phyloP scores from a whole-genome alignment of 1,139 yeast species.

The Lodderomyces margitis region DNA sequence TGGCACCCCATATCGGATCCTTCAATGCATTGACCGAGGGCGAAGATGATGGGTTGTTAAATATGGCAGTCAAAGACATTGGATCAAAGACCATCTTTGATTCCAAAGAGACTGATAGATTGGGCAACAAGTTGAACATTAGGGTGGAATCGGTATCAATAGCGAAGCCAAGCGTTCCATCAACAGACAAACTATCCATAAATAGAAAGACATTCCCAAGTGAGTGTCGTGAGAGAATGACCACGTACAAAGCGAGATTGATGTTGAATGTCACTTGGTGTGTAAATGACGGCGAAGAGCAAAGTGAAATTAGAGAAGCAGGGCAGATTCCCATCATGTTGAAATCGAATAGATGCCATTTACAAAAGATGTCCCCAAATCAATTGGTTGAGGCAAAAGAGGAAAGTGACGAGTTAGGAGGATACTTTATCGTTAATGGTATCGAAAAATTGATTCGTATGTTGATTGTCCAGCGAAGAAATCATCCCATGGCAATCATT shows the following conservation, averaged over 20 bases:
- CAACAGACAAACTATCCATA: slow-evolving; percentile 72
- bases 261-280: slow-evolving; percentile 78
- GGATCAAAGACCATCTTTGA: slow-evolving; percentile 86
- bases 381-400: slow-evolving; percentile 78
- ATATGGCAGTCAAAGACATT: slow-evolving; percentile 83
- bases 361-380: slow-evolving; percentile 77
- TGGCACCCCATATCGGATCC: slow-evolving; percentile 92
- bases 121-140: slow-evolving; percentile 79
- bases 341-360: slow-evolving; percentile 85
- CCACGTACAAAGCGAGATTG: slow-evolving; percentile 70
- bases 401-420: slow-evolving; percentile 95
- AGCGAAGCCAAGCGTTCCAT: slow-evolving; percentile 75
- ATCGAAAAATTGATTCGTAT: slow-evolving; percentile 93
- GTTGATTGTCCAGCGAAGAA: slow-evolving; percentile 96
- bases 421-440: slow-evolving; percentile 94
- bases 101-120: slow-evolving; percentile 60
- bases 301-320: slow-evolving; percentile 81
- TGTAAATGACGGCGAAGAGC: slow-evolving; percentile 76
- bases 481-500: slow-evolving; percentile 96
- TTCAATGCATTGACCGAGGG: slow-evolving; percentile 94
- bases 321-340: slow-evolving; percentile 93
- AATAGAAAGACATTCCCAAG: slow-evolving; percentile 85
- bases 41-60: slow-evolving; percentile 76
- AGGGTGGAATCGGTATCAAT: slow-evolving; percentile 85
- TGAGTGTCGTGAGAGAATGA: slow-evolving; percentile 88